Base-by-base conservation (phyloP, 768 basidiomycete species). In the Amanita phalloides region DNA sequence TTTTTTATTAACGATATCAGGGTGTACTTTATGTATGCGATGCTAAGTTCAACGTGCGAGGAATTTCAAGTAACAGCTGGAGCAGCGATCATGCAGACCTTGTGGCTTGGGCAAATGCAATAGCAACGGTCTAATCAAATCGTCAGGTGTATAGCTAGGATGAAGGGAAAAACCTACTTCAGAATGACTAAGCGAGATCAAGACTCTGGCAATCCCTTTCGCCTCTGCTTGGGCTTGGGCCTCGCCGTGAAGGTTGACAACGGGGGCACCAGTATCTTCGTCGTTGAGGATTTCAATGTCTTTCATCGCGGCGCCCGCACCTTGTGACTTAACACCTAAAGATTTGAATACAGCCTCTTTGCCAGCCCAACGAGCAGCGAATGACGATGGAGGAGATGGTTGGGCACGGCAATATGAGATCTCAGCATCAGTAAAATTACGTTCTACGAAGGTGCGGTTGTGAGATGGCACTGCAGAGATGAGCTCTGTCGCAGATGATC, bases 261-360 rank as follows among this genome's bases (percentile, higher is more conserved):
- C 75, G 1, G 95, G 95, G 20, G 74, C 87, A 23, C 94, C 94
- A n/a, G 75, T 72, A 28, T 21, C 43, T 39, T 73, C 72, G 61
- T 84, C 78, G 43, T 87, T 83, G 53, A 95, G 72, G 60, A 98
- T 93, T 67, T 98, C 96, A 54, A 99, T 98, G 57, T 98, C 94
- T 68, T 89, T 89, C 86, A 98, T 85, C n/a, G 86, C 75, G 14
- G 96, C 94, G 5, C 80, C 89, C 9, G 94, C 95, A 36, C 96
- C 96, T 67, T 90, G 87, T 3, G 90, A 92, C 17, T 83, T 70
- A 41, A 92, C 86, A 20, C 90, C 88, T 1, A 99, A 77, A 4
- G 92, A 88, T 72, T 98, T 98, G 83, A 98, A 97, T 49, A 87
- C 82, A 2, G 94, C 95, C 66, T 98, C 96, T 69, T 98, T 99